Conservation (phyloP, 2,329 filamentous ascomycete genomes). For the Akanthomyces lecanii region DNA sequence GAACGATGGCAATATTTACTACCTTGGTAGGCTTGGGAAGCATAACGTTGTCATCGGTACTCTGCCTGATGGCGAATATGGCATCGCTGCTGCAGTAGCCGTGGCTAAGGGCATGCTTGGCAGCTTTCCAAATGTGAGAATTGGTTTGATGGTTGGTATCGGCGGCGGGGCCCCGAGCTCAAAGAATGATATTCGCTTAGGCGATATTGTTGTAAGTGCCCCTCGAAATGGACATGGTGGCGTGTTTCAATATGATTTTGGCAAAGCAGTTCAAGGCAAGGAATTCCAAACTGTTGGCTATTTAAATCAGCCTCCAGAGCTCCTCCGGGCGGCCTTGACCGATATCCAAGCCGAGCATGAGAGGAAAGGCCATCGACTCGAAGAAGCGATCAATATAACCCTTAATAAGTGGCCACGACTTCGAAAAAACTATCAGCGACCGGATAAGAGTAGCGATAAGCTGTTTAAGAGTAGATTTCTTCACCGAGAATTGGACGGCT, state of each 20-base stretch:
- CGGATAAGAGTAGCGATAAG: background rate
- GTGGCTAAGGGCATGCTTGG: conserved; percentile 27
- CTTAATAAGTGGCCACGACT: background rate
- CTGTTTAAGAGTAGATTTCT: background rate
- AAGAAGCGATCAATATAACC: background rate
- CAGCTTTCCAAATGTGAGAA: conserved; percentile 28
- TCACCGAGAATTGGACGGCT: background rate
- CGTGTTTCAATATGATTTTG: background rate
- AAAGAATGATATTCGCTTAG: background rate
- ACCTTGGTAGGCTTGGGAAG: conserved; percentile 28
- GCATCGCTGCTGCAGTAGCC: conserved; percentile 24
- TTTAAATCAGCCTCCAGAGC: background rate
- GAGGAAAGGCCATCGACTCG: background rate
- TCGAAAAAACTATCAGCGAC: background rate
- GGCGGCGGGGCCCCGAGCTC: conserved; percentile 32
- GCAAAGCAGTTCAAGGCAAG: background rate
- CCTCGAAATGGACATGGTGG: background rate
- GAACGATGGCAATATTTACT: conserved; percentile 24
- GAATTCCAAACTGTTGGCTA: background rate
- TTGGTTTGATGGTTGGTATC: conserved; percentile 33
- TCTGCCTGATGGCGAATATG: conserved; percentile 27
- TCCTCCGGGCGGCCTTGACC: background rate
- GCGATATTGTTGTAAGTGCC: conserved; percentile 22
- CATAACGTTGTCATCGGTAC: conserved; percentile 34
- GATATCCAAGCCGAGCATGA: background rate